Evolutionary conservation across 805 yeast species (phyloP), one percentile per base, ranked within the genome.

Genomic region (Teunomyces stri): DNA sequence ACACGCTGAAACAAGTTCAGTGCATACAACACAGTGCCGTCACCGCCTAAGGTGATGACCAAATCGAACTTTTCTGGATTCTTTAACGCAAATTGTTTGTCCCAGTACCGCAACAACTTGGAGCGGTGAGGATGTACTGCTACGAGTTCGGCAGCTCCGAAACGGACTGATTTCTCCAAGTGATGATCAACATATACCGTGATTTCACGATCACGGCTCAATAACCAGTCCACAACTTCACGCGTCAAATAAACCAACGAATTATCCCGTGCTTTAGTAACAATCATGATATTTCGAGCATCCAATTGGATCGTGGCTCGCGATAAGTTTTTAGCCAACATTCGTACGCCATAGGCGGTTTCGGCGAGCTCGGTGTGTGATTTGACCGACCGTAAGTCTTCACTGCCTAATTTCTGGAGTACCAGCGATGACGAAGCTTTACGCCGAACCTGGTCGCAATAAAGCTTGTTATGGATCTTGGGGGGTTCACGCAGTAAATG

Each of bases 251-350:
- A 83, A 5, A 87, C 81, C 44, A 90, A 68, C 5, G 89, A 82
- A 55, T 86, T 84, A 61, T 90, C 97, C 46, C 95, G 75, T 1
- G 95, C 94, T 64, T 89, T 89, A n/a, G 96, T 89, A 15, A 90
- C 90, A 11, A 89, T 80, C 81, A 89, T 76, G 15, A 89, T 80
- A 13, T 87, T 81, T 39, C 78, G 76, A 15, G 87, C 82, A 46
- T 85, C 84, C 16, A 89, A 65, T 55, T 82, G 83, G 22, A 89
- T 82, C 3, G 87, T 84, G 3, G 91, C 87, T 53, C 81, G 80
- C 45, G 82, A 75, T 33, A 87, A 66, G 61, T 85, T 85, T 51
- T 82, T 83, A n/a, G 88, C 85, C 49, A 87, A 70, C 70, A 83
- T 75, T 40, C 94, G 74, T 5, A 87, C 91, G 2, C 89, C 90